Conservation (phyloP, 257 asterid species). For the Lycium ferocissimum region DNA sequence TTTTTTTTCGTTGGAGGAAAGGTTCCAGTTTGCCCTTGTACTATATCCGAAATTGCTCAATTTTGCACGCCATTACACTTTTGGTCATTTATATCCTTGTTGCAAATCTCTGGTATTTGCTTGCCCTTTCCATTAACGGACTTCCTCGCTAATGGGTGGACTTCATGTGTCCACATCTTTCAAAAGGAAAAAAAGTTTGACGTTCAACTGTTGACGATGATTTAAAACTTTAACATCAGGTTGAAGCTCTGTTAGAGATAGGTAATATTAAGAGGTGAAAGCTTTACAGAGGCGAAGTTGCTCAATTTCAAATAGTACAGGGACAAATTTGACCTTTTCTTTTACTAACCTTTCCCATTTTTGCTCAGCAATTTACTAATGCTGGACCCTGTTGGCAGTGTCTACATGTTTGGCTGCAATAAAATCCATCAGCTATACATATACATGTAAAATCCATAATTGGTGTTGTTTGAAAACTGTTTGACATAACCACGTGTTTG, state of each 20-base stretch:
- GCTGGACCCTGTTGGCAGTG: slow-evolving; percentile 21
- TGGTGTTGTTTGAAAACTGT: slow-evolving; percentile 4
- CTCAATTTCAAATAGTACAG: background rate
- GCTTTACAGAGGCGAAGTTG: background rate
- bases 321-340: background rate
- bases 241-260: background rate
- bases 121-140: background rate
- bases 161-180: background rate
- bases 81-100: background rate
- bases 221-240: background rate
- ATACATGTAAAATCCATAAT: background rate
- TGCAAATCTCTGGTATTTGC: background rate
- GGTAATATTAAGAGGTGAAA: no score
- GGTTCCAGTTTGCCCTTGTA: background rate
- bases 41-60: background rate
- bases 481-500: slow-evolving; percentile 15
- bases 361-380: slow-evolving; percentile 1
- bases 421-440: background rate
- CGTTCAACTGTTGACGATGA: background rate
- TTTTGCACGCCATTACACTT: background rate
- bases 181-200: no score
- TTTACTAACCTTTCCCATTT: background rate
- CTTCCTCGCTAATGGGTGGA: background rate
- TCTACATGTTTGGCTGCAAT: slow-evolving; percentile 11
- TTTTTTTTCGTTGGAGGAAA: background rate